Evolutionary conservation across 2,329 filamentous ascomycete genomes (phyloP).

Genomic region (Ophiocordyceps camponoti-rufipedis): DNA sequence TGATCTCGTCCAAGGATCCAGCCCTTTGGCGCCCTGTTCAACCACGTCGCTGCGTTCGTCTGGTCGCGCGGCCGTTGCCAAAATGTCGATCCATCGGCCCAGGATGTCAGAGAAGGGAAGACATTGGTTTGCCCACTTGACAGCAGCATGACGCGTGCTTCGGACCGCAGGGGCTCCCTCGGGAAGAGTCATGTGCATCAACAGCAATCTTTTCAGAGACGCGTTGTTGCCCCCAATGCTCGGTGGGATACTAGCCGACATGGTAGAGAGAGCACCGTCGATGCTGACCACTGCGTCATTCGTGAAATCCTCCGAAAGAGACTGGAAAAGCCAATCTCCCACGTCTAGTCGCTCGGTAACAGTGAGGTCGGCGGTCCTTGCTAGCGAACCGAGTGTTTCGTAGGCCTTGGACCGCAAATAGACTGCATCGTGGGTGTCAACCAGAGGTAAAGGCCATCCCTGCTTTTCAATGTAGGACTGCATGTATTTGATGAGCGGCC

Average conservation of each 20-base stretch:
- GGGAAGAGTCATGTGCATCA: conserved; percentile 45
- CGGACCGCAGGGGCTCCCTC: conserved; percentile 35
- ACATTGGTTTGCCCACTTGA: conserved; percentile 81
- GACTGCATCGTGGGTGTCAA: conserved; percentile 41
- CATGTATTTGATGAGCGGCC: conserved; percentile 49
- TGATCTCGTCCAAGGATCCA: conserved; percentile 46
- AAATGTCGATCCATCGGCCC: conserved; percentile 74
- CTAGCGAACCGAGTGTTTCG: conserved; percentile 73
- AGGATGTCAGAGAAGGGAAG: conserved; percentile 61
- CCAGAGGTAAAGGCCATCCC: conserved; percentile 61
- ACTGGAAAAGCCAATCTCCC: conserved; percentile 63
- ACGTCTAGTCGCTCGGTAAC: conserved; percentile 33
- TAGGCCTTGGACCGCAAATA: conserved; percentile 66
- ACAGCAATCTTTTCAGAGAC: conserved; percentile 34
- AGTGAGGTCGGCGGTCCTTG: conserved; percentile 42
- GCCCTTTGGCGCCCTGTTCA: conserved; percentile 77
- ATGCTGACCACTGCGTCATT: conserved; percentile 69
- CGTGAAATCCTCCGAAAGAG: conserved; percentile 62
- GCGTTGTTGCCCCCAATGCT: conserved; percentile 11
- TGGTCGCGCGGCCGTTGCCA: conserved; percentile 50
- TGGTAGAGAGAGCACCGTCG: conserved; percentile 68
- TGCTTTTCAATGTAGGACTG: conserved; percentile 58
- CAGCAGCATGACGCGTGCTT: conserved; percentile 63
- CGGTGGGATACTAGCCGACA: conserved; percentile 30
- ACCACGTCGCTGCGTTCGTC: conserved; percentile 65